Evolutionary conservation across 768 basidiomycete species (phyloP).

Genomic region (Boletus sp.): DNA sequence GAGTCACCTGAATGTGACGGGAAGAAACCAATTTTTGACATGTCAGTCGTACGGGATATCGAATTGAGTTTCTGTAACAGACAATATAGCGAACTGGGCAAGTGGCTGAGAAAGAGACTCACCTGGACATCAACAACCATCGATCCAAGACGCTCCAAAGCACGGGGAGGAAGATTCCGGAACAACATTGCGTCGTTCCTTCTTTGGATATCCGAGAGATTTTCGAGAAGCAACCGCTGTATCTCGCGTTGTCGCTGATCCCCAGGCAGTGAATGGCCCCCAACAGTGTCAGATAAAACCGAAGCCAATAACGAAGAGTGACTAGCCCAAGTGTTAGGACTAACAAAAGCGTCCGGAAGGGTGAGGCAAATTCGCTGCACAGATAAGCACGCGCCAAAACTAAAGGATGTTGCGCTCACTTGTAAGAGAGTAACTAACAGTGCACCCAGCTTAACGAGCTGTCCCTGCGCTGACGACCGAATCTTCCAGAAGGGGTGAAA

Average conservation of each 20-base stretch:
- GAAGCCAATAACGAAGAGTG: slow-evolving; percentile 41
- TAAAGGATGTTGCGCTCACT: slow-evolving; percentile 37
- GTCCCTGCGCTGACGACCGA: slow-evolving; percentile 51
- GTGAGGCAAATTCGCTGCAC: slow-evolving; percentile 64
- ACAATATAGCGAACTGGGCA: not conserved
- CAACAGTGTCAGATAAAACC: slow-evolving; percentile 45
- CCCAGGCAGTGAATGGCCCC: slow-evolving; percentile 15
- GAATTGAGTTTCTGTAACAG: slow-evolving; percentile 68
- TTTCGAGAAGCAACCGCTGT: slow-evolving; percentile 50
- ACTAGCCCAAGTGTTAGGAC: slow-evolving; percentile 63
- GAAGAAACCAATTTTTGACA: slow-evolving; percentile 60
- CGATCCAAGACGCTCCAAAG: slow-evolving; percentile 57
- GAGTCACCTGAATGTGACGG: slow-evolving; percentile 36
- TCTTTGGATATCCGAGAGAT: slow-evolving; percentile 65
- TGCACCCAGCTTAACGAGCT: slow-evolving; percentile 51
- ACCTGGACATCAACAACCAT: slow-evolving; percentile 58
- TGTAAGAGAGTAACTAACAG: slow-evolving; percentile 59
- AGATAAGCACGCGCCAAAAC: slow-evolving; percentile 1
- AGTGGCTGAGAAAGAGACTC: not conserved
- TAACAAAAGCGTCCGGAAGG: slow-evolving; percentile 72
- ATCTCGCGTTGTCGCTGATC: slow-evolving; percentile 41
- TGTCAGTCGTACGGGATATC: slow-evolving; percentile 62
- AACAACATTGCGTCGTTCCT: slow-evolving; percentile 85
- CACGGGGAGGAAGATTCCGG: slow-evolving; percentile 59
- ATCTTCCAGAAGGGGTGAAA: slow-evolving; percentile 43